Conservation (phyloP, 2,329 filamentous ascomycete species). For the Fusarium anguioides region DNA sequence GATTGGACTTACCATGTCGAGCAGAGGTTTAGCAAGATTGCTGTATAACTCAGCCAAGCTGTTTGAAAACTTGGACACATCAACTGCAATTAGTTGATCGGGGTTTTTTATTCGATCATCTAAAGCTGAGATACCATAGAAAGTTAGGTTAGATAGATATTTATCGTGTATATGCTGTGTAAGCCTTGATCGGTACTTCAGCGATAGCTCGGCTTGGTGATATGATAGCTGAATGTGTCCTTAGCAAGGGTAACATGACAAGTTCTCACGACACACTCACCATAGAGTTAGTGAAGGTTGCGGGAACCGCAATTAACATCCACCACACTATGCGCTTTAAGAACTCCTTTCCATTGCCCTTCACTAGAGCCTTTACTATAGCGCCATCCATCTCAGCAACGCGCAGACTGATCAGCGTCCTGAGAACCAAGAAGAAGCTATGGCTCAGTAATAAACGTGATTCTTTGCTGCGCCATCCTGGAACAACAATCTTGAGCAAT, state of each 20-base stretch:
- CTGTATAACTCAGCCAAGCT: slow-evolving; percentile 95
- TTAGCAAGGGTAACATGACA: slow-evolving; percentile 15
- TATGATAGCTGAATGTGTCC: slow-evolving; percentile 78
- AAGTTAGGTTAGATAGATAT: slow-evolving; percentile 97
- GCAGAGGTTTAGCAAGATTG: slow-evolving; percentile 91
- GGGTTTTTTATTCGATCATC: slow-evolving; percentile 99
- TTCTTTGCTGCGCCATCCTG: slow-evolving; percentile 90
- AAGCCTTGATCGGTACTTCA: slow-evolving; percentile 91
- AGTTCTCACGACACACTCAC: slow-evolving; percentile 59
- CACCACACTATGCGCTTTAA: slow-evolving; percentile 91
- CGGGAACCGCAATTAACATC: slow-evolving; percentile 97
- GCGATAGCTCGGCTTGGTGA: slow-evolving; percentile 92
- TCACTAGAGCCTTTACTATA: slow-evolving; percentile 90
- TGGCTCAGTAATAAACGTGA: slow-evolving; percentile 87
- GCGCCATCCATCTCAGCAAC: slow-evolving; percentile 96
- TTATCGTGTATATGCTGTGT: slow-evolving; percentile 96
- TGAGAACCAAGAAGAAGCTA: slow-evolving; percentile 88
- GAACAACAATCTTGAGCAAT: slow-evolving; percentile 87
- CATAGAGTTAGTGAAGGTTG: slow-evolving; percentile 99
- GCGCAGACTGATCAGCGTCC: slow-evolving; percentile 93
- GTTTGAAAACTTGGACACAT: slow-evolving; percentile 96
- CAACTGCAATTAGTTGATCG: slow-evolving; percentile 95
- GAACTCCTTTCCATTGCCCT: slow-evolving; percentile 91
- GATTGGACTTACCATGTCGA: slow-evolving; percentile 78
- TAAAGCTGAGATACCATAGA: slow-evolving; percentile 93